These are phyloP conservation scores for Globisporangium spiculum DNA, from an alignment of 352 stramenopile genomes.

Conservation along the genomic window DNA sequence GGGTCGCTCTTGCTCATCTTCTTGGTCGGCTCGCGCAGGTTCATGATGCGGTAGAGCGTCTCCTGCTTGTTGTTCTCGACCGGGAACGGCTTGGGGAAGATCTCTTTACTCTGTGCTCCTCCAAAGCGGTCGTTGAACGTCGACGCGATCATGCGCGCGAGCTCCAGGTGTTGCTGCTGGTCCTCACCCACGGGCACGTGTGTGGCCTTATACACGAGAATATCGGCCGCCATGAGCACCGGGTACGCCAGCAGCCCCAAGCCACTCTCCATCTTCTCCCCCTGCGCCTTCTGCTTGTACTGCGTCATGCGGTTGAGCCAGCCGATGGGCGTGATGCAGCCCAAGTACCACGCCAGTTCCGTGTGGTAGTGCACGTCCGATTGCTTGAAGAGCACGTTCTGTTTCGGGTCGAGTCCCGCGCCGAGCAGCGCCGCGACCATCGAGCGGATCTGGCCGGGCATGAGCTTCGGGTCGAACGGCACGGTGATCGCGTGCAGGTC, in stretches of 20 bases:
- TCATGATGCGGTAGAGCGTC: constrained; percentile 95
- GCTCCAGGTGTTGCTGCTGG: constrained; percentile 98
- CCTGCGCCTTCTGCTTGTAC: constrained; percentile 98
- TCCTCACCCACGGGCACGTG: constrained; percentile 98
- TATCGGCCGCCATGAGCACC: constrained; percentile 98
- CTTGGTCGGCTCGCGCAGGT: constrained; percentile 91
- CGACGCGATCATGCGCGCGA: constrained; percentile 95
- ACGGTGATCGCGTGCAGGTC: constrained; percentile 99
- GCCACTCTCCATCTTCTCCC: constrained; percentile 70
- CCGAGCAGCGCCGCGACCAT: constrained; percentile 95
- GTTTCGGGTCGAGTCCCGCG: constrained; percentile 82
- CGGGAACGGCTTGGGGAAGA: constrained; percentile 61
- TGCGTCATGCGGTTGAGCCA: constrained; percentile 99
- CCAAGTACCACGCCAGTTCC: constrained; percentile 97
- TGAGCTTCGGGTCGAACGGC: constrained; percentile 88
- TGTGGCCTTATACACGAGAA: constrained; percentile 97
- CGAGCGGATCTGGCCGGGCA: constrained; percentile 88
- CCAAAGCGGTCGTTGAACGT: constrained; percentile 97
- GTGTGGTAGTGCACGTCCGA: constrained; percentile 86
- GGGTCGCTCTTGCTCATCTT: constrained; percentile 99
- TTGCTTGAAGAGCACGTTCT: constrained; percentile 80
- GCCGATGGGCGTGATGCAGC: constrained; percentile 96
- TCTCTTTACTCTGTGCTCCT: constrained; percentile 14
- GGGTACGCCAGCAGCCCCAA: constrained; percentile 98
- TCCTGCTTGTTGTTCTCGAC: constrained; percentile 38